These are phyloP conservation scores for Blakeslea trispora DNA, from an alignment of 371 early-diverging fungal species.

Conservation along the genomic window DNA sequence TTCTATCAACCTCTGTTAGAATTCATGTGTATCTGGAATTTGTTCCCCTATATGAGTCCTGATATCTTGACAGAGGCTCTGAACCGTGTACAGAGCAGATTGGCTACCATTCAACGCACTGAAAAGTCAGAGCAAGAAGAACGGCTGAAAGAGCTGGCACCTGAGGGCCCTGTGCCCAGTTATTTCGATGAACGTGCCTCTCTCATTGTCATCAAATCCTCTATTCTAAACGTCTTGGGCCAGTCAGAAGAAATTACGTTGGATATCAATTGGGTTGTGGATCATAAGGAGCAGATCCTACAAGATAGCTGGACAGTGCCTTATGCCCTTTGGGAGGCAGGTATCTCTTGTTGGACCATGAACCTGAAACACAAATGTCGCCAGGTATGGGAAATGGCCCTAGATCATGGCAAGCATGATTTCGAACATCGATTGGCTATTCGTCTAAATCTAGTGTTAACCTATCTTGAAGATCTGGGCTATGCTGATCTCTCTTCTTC, in stretches of 20 bases:
- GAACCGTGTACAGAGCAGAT: slow-evolving; percentile 32
- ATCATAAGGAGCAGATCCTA: slow-evolving; percentile 43
- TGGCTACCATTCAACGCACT: slow-evolving; percentile 30
- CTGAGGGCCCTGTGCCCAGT: slow-evolving; percentile 39
- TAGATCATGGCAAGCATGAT: slow-evolving; percentile 39
- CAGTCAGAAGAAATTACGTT: slow-evolving; percentile 24
- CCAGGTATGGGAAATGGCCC: slow-evolving; percentile 45
- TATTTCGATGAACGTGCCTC: slow-evolving; percentile 44
- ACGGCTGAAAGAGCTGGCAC: slow-evolving; percentile 42
- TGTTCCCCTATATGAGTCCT: slow-evolving; percentile 47
- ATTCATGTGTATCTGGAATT: slow-evolving; percentile 61
- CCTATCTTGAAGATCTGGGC: slow-evolving; percentile 34
- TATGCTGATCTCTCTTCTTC: slow-evolving; percentile 32
- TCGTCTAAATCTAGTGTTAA: slow-evolving; percentile 38
- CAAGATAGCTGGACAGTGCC: slow-evolving; percentile 61
- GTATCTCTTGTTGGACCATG: slow-evolving; percentile 38
- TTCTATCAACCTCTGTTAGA: slow-evolving; percentile 56
- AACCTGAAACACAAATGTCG: slow-evolving; percentile 32
- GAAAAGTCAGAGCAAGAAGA: slow-evolving; percentile 41
- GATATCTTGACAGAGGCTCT: slow-evolving; percentile 33
- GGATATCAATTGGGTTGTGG: slow-evolving; percentile 60
- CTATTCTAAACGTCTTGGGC: slow-evolving; percentile 37
- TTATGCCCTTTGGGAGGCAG: slow-evolving; percentile 60
- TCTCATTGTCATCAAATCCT: slow-evolving; percentile 39
- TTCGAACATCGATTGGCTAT: slow-evolving; percentile 49